Conservation (phyloP, 2,329 filamentous ascomycete genomes). For the Triangularia verruculosa region DNA sequence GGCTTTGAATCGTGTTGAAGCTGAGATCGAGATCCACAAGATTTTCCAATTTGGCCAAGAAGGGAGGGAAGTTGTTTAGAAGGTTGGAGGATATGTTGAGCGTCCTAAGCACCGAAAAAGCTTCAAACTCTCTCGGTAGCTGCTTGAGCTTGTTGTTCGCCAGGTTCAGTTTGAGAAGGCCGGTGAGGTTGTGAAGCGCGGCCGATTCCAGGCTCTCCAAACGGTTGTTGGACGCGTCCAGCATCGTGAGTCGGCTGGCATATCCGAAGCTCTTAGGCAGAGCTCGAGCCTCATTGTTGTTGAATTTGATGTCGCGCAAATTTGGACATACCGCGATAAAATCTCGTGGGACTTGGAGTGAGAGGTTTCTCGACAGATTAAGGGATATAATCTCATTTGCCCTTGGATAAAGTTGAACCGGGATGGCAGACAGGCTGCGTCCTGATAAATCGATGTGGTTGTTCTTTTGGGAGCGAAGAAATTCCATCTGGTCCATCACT, state of each 20-base stretch:
- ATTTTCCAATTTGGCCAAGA: slow-evolving; percentile 76
- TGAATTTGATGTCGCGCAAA: slow-evolving; percentile 91
- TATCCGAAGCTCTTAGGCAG: slow-evolving; percentile 80
- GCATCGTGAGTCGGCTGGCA: slow-evolving; percentile 76
- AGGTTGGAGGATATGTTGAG: slow-evolving; percentile 94
- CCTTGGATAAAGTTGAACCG: slow-evolving; percentile 88
- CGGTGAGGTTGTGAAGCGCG: slow-evolving; percentile 70
- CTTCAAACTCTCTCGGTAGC: slow-evolving; percentile 77
- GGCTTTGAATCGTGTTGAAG: slow-evolving; percentile 81
- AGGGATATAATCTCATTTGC: slow-evolving; percentile 90
- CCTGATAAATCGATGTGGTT: slow-evolving; percentile 91
- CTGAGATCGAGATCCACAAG: slow-evolving; percentile 93
- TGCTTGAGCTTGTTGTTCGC: slow-evolving; percentile 86
- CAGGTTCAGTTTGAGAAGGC: slow-evolving; percentile 83
- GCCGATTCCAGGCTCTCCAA: slow-evolving; percentile 84
- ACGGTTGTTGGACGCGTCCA: slow-evolving; percentile 94
- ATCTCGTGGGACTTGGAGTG: slow-evolving; percentile 88
- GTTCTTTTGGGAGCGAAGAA: slow-evolving; percentile 82
- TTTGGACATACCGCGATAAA: slow-evolving; percentile 93
- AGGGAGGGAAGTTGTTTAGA: slow-evolving; percentile 77
- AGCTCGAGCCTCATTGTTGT: slow-evolving; percentile 86
- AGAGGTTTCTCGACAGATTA: slow-evolving; percentile 89
- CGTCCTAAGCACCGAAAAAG: slow-evolving; percentile 74
- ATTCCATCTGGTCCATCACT: slow-evolving; percentile 73
- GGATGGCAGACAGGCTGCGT: slow-evolving; percentile 89